Percentiles rank a stretch among this genome's conserved stretches.
These are phyloP conservation scores for Endothia cerciana DNA, from an alignment of 2,329 filamentous ascomycete genomes.

Conservation along the genomic window DNA sequence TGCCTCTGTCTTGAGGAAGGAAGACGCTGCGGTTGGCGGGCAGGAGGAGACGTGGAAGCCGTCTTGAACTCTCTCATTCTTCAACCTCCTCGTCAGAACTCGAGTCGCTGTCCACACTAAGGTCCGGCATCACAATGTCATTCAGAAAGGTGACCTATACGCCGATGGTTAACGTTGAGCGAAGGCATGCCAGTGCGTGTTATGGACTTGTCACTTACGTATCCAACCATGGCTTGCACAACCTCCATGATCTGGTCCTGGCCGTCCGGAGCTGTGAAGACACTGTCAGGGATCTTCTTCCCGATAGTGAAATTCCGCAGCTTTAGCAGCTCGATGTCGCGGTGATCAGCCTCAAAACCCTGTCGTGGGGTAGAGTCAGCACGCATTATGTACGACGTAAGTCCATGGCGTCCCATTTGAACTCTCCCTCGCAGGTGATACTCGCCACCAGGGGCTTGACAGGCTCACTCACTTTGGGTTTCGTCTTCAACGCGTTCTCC, in stretches of 20 bases:
- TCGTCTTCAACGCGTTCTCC: constrained; percentile 78
- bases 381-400: constrained; percentile 16
- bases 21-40: too few species aligned
- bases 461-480: constrained; percentile 71
- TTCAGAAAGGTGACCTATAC: constrained; percentile 72
- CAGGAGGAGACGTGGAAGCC: too few species aligned
- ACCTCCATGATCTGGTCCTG: constrained; percentile 68
- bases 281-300: constrained; percentile 65
- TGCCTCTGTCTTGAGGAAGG: too few species aligned
- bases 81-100: constrained; percentile 50
- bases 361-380: constrained; percentile 39
- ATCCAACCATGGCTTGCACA: constrained; percentile 72
- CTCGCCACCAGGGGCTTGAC: neutral
- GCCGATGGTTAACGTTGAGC: constrained; percentile 13
- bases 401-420: neutral
- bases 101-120: constrained; percentile 49
- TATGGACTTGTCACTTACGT: constrained; percentile 65
- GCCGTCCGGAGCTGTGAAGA: constrained; percentile 64
- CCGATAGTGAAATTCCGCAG: constrained; percentile 78
- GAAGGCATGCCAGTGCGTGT: constrained; percentile 1
- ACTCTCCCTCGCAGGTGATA: neutral
- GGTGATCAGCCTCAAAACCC: constrained; percentile 76
- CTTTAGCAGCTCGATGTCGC: constrained; percentile 79
- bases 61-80: constrained; percentile 4
- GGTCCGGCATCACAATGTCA: constrained; percentile 74